Evolutionary conservation across 495 filamentous ascomycete species (phyloP).

Genomic region (Cercophora newfieldiana): DNA sequence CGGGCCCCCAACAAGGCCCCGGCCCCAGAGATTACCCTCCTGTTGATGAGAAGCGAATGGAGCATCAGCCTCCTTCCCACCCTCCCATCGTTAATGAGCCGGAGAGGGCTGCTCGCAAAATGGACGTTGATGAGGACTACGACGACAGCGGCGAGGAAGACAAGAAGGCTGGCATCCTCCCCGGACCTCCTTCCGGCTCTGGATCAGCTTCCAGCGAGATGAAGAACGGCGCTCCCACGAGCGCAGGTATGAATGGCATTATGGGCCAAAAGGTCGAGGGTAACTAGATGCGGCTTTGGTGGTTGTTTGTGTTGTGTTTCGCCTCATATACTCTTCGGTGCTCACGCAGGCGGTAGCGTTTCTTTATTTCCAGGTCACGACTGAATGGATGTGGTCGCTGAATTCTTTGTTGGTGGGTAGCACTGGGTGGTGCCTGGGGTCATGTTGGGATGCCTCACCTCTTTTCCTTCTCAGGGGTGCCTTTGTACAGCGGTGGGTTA

Average conservation of each 20-base stretch:
- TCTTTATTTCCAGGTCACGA: too few relatives aligned
- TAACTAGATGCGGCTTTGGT: slow-evolving; percentile 20
- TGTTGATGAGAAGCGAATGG: slow-evolving; percentile 46
- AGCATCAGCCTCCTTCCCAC: slow-evolving; percentile 49
- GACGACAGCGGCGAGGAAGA: slow-evolving; percentile 90
- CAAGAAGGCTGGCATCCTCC: slow-evolving; percentile 53
- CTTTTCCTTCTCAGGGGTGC: neutral
- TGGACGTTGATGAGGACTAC: slow-evolving; percentile 97
- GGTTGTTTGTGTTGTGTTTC: slow-evolving; percentile 5
- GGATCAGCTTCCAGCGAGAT: slow-evolving; percentile 38
- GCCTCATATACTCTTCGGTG: slow-evolving; percentile 2
- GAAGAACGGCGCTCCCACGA: slow-evolving; percentile 49
- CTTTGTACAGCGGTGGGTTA: neutral
- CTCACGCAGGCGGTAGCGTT: slow-evolving; percentile 3
- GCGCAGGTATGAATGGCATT: slow-evolving; percentile 46
- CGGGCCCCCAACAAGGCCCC: slow-evolving; percentile 51
- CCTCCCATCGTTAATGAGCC: slow-evolving; percentile 54
- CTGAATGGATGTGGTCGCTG: too few relatives aligned
- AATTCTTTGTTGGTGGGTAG: neutral
- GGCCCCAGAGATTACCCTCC: slow-evolving; percentile 61
- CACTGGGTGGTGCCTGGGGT: neutral
- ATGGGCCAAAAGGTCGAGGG: slow-evolving; percentile 46
- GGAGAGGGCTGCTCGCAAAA: slow-evolving; percentile 86
- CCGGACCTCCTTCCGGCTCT: slow-evolving; percentile 32
- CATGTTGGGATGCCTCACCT: neutral